Evolutionary conservation across 23 red algal genomes (phyloP).

Genomic region (Cyanidiococcus yangmingshanensis): DNA sequence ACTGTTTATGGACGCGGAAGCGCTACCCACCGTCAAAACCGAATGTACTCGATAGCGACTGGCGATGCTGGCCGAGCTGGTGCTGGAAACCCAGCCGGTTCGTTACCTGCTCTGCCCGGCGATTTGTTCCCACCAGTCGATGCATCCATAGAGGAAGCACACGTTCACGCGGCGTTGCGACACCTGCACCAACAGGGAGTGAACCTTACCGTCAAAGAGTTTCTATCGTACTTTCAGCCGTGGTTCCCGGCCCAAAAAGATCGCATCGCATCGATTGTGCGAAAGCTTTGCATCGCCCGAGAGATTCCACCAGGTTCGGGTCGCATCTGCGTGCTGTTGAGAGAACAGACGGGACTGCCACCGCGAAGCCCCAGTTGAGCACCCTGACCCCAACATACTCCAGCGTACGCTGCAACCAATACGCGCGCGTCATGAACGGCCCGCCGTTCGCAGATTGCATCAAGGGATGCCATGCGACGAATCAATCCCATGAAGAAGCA

Average conservation of each 20-base stretch:
- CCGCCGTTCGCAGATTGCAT: too few relatives aligned
- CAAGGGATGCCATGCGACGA: too few relatives aligned
- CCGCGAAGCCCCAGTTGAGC: too few relatives aligned
- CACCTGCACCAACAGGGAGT: not conserved
- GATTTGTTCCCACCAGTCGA: not conserved
- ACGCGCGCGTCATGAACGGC: too few relatives aligned
- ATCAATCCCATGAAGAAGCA: too few relatives aligned
- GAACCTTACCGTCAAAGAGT: not conserved
- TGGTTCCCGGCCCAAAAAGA: conserved; percentile 11
- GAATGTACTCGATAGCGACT: too few relatives aligned
- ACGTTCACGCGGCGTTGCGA: not conserved
- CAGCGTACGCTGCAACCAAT: too few relatives aligned
- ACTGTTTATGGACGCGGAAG: too few relatives aligned
- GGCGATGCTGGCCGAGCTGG: not conserved
- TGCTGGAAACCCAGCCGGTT: not conserved
- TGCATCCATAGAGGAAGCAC: not conserved
- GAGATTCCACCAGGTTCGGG: conserved; percentile 6
- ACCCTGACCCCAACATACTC: too few relatives aligned
- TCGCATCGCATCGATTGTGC: not conserved
- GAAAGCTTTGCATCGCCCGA: not conserved
- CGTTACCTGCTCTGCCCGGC: not conserved
- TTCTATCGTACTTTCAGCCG: conserved; percentile 5
- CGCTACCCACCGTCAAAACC: too few relatives aligned
- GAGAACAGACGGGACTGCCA: not conserved
- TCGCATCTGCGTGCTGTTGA: conserved; percentile 2